Conservation (phyloP, 2,329 filamentous ascomycete genomes). For the Ophiocordyceps australis region DNA sequence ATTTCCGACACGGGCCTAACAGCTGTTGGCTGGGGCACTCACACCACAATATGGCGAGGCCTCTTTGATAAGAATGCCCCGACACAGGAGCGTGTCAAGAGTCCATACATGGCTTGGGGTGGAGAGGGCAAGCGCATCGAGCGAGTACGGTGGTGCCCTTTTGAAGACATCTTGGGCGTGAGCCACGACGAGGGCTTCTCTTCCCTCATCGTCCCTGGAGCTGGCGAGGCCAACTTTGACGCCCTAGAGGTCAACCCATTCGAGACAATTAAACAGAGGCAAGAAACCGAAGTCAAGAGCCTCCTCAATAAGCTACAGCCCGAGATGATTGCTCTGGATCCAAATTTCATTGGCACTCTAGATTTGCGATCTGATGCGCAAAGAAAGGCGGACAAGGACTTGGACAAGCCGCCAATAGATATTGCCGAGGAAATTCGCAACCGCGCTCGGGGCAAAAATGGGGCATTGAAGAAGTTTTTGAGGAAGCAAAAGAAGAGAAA, state of each 20-base stretch:
- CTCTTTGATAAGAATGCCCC: constrained; percentile 58
- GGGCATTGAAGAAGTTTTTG: constrained; percentile 69
- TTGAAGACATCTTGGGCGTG: constrained; percentile 80
- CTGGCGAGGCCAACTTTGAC: constrained; percentile 95
- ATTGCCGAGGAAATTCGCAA: constrained; percentile 50
- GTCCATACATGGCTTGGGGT: constrained; percentile 86
- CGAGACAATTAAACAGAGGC: constrained; percentile 81
- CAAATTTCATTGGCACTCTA: constrained; percentile 77
- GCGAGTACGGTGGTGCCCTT: constrained; percentile 79
- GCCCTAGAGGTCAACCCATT: constrained; percentile 88
- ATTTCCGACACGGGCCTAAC: constrained; percentile 83
- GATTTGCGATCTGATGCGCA: constrained; percentile 68
- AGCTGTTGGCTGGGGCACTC: constrained; percentile 81
- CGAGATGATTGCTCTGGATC: constrained; percentile 92
- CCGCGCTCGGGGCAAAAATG: constrained; percentile 75
- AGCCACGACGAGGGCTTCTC: constrained; percentile 76
- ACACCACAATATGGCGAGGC: constrained; percentile 78
- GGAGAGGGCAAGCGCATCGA: constrained; percentile 70
- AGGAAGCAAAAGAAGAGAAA: constrained; percentile 87
- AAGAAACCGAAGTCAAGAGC: constrained; percentile 77
- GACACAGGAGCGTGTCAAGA: constrained; percentile 64
- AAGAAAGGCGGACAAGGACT: constrained; percentile 56
- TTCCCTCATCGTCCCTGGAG: constrained; percentile 76
- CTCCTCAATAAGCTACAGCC: constrained; percentile 89
- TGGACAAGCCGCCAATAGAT: constrained; percentile 48